These are phyloP conservation scores for Verbascum thapsus DNA, from an alignment of 257 asterid genomes.

Conservation along the genomic window DNA sequence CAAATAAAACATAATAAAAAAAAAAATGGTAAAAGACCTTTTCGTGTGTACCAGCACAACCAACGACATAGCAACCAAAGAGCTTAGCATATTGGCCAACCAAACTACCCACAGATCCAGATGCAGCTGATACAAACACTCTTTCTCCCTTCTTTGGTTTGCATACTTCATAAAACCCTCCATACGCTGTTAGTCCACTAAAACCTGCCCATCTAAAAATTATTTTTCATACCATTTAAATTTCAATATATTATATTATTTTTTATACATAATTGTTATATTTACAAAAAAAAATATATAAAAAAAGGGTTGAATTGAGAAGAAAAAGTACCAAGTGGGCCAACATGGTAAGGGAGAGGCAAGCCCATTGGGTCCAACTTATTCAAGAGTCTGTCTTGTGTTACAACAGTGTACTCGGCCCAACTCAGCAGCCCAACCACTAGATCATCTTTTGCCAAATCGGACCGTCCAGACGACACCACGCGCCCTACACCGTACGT, in stretches of 20 bases:
- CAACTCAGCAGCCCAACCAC: slow-evolving; percentile 69
- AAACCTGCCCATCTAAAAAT: slow-evolving; percentile 38
- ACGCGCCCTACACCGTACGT: slow-evolving; percentile 73
- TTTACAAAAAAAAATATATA: no score
- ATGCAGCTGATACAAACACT: slow-evolving; percentile 77
- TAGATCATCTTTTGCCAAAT: slow-evolving; percentile 49
- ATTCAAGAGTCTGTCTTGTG: slow-evolving; percentile 51
- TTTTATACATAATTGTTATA: no score
- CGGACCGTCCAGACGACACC: slow-evolving; percentile 53
- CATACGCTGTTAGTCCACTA: slow-evolving; percentile 78
- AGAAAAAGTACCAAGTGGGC: slow-evolving; percentile 42
- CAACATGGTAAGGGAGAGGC: slow-evolving; percentile 63
- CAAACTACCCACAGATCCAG: slow-evolving; percentile 74
- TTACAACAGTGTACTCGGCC: slow-evolving; percentile 67
- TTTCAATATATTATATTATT: no score
- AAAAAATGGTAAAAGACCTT: slow-evolving; percentile 36
- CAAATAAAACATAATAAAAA: not conserved
- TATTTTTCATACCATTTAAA: no score
- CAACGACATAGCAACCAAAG: slow-evolving; percentile 72
- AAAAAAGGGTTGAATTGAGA: no score
- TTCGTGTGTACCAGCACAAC: slow-evolving; percentile 57
- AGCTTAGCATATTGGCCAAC: slow-evolving; percentile 81
- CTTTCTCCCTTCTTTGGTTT: slow-evolving; percentile 70
- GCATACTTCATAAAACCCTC: slow-evolving; percentile 64
- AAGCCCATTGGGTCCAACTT: slow-evolving; percentile 66